These are phyloP conservation scores for Microcos paniculata DNA, from an alignment of 345 rosid species.

Conservation along the genomic window DNA sequence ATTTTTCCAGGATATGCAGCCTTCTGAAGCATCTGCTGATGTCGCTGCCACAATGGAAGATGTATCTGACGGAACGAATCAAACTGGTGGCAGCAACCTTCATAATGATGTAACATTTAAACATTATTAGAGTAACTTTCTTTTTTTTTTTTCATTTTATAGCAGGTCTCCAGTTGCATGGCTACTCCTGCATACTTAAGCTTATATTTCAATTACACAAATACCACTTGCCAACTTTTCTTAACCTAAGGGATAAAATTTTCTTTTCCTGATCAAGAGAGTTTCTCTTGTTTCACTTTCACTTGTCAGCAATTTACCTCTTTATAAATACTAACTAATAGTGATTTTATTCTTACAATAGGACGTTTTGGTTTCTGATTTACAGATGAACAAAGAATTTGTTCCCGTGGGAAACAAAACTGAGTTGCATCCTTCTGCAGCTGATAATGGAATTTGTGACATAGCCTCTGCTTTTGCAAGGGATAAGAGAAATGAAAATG, in stretches of 20 bases:
- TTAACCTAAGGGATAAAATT: background rate
- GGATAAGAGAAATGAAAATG: conserved; percentile 26
- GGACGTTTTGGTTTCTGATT: conserved; percentile 31
- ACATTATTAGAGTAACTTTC: background rate
- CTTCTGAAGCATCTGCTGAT: conserved; percentile 28
- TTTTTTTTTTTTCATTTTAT: background rate
- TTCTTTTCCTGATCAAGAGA: background rate
- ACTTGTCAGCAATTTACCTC: conserved; percentile 1
- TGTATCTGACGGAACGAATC: conserved; percentile 22
- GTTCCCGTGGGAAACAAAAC: conserved; percentile 23
- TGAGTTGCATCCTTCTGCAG: conserved; percentile 18
- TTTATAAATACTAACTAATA: conserved; percentile 3
- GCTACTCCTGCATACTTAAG: background rate
- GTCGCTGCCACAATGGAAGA: conserved; percentile 31
- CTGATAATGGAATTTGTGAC: conserved; percentile 23
- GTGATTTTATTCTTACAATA: conserved; percentile 28
- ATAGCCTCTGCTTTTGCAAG: conserved; percentile 26
- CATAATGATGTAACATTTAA: conserved; percentile 30
- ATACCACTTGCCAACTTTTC: background rate
- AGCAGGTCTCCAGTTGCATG: background rate
- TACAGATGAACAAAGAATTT: conserved; percentile 23
- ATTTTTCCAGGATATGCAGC: conserved; percentile 17
- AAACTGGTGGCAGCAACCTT: conserved; percentile 23
- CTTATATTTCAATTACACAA: background rate
- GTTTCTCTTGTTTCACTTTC: background rate